Percentiles rank a stretch among this genome's conserved stretches.
These are phyloP conservation scores for Talaromyces sp. DNA, from an alignment of 2,329 filamentous ascomycete species.

Conservation along the genomic window DNA sequence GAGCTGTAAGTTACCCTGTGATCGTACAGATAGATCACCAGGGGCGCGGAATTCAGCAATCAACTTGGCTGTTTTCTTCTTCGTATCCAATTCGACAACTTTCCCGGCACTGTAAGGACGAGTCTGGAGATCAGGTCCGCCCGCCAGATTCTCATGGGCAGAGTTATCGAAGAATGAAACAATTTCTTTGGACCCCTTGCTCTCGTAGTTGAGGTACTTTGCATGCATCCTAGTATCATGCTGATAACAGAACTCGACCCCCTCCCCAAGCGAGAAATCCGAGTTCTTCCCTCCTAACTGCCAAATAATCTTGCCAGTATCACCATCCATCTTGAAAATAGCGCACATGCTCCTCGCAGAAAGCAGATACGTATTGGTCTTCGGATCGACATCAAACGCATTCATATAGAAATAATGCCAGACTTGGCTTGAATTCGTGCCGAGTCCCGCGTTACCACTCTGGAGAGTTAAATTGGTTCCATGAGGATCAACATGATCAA, in stretches of 20 bases:
- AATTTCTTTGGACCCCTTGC: slow-evolving; percentile 14
- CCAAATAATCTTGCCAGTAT: slow-evolving; percentile 14
- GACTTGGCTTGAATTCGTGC: slow-evolving; percentile 14
- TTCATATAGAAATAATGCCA: slow-evolving; percentile 22
- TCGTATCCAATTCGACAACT: slow-evolving; percentile 12
- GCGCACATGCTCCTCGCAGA: slow-evolving; percentile 19
- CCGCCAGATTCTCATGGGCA: slow-evolving; percentile 13
- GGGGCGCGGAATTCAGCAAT: slow-evolving; percentile 11
- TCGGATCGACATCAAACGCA: slow-evolving; percentile 13
- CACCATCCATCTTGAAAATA: slow-evolving; percentile 16
- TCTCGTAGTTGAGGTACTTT: slow-evolving; percentile 12
- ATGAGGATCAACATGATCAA: slow-evolving; percentile 13
- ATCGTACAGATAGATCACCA: slow-evolving; percentile 12
- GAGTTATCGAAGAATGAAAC: slow-evolving; percentile 17
- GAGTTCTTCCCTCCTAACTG: slow-evolving; percentile 13
- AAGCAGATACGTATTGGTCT: slow-evolving; percentile 11
- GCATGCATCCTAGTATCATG: slow-evolving; percentile 14
- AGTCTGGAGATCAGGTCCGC: slow-evolving; percentile 9
- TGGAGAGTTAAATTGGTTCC: slow-evolving; percentile 9
- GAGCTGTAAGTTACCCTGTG: slow-evolving; percentile 13
- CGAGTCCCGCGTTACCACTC: slow-evolving; percentile 14
- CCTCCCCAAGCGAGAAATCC: slow-evolving; percentile 8
- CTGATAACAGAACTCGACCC: slow-evolving; percentile 14
- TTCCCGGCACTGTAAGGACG: slow-evolving; percentile 13
- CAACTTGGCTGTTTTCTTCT: slow-evolving; percentile 3